Evolutionary conservation across 805 yeast genomes (phyloP).

Genomic region (Cyberlindnera misumaiensis): DNA sequence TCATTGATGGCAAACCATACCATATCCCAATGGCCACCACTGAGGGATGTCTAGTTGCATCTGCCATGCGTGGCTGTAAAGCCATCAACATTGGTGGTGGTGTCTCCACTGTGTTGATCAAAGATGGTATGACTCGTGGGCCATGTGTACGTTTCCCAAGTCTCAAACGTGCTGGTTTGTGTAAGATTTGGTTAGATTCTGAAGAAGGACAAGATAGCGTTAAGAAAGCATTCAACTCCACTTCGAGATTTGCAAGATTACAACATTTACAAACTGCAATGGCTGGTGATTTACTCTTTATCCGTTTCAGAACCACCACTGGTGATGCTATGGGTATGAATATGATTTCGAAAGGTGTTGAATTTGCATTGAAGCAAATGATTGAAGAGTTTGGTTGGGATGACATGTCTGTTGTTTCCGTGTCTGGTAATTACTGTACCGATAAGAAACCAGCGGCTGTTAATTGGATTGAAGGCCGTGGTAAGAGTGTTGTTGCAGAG

Average conservation of each 20-base stretch:
- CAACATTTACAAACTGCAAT: slow-evolving; percentile 87
- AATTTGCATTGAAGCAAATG: slow-evolving; percentile 77
- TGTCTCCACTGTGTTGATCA: slow-evolving; percentile 81
- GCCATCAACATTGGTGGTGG: slow-evolving; percentile 98
- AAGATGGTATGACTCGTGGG: slow-evolving; percentile 99
- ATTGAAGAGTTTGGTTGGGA: slow-evolving; percentile 83
- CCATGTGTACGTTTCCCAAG: slow-evolving; percentile 91
- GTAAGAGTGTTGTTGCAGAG: slow-evolving; percentile 95
- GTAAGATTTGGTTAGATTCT: slow-evolving; percentile 92
- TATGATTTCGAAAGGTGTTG: slow-evolving; percentile 98
- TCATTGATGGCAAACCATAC: slow-evolving; percentile 80
- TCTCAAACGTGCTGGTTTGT: slow-evolving; percentile 83
- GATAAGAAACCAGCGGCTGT: slow-evolving; percentile 98
- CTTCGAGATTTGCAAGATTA: slow-evolving; percentile 94
- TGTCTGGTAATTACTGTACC: slow-evolving; percentile 95
- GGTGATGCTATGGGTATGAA: slow-evolving; percentile 99
- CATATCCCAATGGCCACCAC: slow-evolving; percentile 99
- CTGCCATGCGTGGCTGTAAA: slow-evolving; percentile 98
- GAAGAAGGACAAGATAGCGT: slow-evolving; percentile 82
- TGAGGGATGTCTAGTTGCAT: slow-evolving; percentile 97
- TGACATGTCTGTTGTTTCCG: slow-evolving; percentile 88
- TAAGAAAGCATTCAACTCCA: slow-evolving; percentile 89
- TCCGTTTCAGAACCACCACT: slow-evolving; percentile 95
- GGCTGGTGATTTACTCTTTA: slow-evolving; percentile 85
- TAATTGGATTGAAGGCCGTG: slow-evolving; percentile 99